phyloP scores from a whole-genome alignment of 345 rosid genomes.

The Camelina neglecta region DNA sequence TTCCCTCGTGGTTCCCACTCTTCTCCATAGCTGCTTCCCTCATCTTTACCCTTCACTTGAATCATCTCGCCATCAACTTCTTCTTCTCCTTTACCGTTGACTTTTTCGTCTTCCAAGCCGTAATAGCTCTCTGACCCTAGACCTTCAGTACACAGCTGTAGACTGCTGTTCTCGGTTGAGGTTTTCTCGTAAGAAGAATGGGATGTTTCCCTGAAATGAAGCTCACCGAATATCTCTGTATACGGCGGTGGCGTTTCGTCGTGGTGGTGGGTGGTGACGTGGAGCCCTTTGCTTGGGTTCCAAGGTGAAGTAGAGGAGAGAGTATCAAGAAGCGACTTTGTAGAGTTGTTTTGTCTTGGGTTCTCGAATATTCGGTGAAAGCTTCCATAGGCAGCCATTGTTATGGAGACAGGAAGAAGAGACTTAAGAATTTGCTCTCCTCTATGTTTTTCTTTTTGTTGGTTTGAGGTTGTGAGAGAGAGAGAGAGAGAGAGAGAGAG shows the following conservation, averaged over 20 bases:
- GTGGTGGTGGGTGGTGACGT: constrained; percentile 46
- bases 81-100: constrained; percentile 17
- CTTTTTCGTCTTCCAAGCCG: constrained; percentile 54
- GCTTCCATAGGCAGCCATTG: constrained; percentile 80
- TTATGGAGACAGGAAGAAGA: constrained; percentile 12
- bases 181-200: constrained; percentile 37
- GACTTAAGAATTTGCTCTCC: constrained; percentile 18
- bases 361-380: constrained; percentile 72
- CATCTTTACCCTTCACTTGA: constrained; percentile 17
- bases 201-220: constrained; percentile 61
- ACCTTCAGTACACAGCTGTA: constrained; percentile 91
- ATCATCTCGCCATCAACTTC: constrained; percentile 12
- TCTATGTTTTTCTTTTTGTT: background rate
- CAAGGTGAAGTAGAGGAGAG: constrained; percentile 58
- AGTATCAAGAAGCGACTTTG: constrained; percentile 55
- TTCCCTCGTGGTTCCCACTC: constrained; percentile 49
- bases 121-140: constrained; percentile 85
- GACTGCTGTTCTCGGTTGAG: constrained; percentile 46
- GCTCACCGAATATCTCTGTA: constrained; percentile 76
- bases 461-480: constrained; percentile 20
- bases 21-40: constrained; percentile 16
- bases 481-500: constrained; percentile 3
- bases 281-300: constrained; percentile 50
- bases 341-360: constrained; percentile 53
- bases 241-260: constrained; percentile 58